Conservation (phyloP, 768 basidiomycete genomes). For the Pulveroboletus sp. region DNA sequence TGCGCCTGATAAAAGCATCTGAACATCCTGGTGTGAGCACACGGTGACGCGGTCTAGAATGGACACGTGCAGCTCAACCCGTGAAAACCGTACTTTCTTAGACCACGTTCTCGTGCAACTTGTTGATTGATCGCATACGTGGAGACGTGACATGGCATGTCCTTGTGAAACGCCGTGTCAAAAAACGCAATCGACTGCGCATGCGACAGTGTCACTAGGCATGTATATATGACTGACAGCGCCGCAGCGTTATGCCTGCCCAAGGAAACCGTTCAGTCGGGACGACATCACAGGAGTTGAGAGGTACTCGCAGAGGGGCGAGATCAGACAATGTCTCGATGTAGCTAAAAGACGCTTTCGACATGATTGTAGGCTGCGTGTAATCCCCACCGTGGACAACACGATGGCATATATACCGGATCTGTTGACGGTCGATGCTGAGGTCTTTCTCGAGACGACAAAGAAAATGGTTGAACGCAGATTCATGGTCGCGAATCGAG, state of each 20-base stretch:
- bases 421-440: slow-evolving; percentile 40
- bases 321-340: slow-evolving; percentile 75
- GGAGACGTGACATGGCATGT: slow-evolving; percentile 73
- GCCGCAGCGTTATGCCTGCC: slow-evolving; percentile 62
- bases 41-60: not conserved
- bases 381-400: slow-evolving; percentile 90
- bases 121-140: slow-evolving; percentile 74
- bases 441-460: slow-evolving; percentile 40
- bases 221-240: slow-evolving; percentile 57
- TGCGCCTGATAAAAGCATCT: slow-evolving; percentile 69
- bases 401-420: slow-evolving; percentile 65
- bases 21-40: slow-evolving; percentile 2
- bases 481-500: slow-evolving; percentile 52
- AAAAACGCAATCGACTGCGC: slow-evolving; percentile 82
- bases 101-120: slow-evolving; percentile 58
- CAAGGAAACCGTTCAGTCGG: not conserved
- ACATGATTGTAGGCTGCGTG: slow-evolving; percentile 65
- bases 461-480: slow-evolving; percentile 64
- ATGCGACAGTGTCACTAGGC: slow-evolving; percentile 58
- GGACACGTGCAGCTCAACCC: slow-evolving; percentile 63
- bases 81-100: slow-evolving; percentile 92
- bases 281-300: not conserved
- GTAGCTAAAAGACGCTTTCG: slow-evolving; percentile 64
- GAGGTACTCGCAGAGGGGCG: slow-evolving; percentile 65
- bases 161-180: slow-evolving; percentile 81